Conservation (phyloP, 352 stramenopile species). For the Phytopythium litorale region DNA sequence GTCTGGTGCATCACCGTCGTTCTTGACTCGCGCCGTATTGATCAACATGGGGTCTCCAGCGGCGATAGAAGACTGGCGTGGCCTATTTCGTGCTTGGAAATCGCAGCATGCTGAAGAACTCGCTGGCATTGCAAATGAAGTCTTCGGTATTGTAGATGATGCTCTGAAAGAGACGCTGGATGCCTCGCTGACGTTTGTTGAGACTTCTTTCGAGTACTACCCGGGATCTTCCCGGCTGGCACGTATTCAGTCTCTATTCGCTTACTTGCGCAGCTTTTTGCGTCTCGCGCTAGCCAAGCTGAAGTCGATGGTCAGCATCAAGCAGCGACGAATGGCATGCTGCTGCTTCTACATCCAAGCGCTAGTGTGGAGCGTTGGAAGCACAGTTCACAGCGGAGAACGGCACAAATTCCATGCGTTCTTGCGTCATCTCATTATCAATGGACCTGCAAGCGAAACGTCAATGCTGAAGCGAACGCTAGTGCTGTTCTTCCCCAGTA, state of each 20-base stretch:
- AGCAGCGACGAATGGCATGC: constrained; percentile 52
- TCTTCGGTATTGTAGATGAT: constrained; percentile 37
- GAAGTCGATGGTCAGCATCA: constrained; percentile 45
- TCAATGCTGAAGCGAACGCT: constrained; percentile 57
- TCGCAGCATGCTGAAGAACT: constrained; percentile 20
- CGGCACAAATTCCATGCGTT: constrained; percentile 64
- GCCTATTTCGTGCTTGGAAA: constrained; percentile 49
- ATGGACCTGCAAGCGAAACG: constrained; percentile 34
- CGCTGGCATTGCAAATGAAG: constrained; percentile 19
- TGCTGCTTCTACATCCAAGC: constrained; percentile 70
- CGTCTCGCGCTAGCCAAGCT: constrained; percentile 55
- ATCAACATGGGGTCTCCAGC: background rate
- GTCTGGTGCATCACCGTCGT: constrained; percentile 41
- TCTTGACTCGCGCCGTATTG: constrained; percentile 38
- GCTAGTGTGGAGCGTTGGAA: constrained; percentile 67
- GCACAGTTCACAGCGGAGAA: constrained; percentile 38
- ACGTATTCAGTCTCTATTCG: constrained; percentile 25
- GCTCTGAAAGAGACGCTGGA: constrained; percentile 42
- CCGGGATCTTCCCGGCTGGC: background rate
- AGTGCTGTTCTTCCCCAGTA: constrained; percentile 49
- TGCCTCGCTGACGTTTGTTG: constrained; percentile 38
- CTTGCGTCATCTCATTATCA: constrained; percentile 51
- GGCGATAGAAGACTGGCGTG: constrained; percentile 15
- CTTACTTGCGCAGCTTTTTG: constrained; percentile 50
- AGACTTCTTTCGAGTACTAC: constrained; percentile 25